Conservation (phyloP, 2,329 filamentous ascomycete genomes). For the Paecilomyces sp. region DNA sequence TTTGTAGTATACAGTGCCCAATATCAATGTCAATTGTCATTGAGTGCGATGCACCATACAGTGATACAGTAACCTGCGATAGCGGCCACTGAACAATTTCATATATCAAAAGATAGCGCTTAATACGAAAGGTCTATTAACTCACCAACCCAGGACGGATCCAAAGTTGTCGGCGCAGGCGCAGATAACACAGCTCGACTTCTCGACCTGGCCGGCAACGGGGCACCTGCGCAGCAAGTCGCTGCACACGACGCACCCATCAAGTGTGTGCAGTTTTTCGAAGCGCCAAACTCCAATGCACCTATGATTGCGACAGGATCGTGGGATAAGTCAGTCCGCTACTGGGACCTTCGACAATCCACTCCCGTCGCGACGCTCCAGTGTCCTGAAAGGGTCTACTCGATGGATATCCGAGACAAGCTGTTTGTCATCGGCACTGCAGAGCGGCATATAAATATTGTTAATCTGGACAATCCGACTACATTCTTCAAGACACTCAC, state of each 20-base stretch:
- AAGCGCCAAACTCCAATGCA: slow-evolving; percentile 58
- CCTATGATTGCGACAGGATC: slow-evolving; percentile 72
- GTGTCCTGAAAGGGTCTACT: slow-evolving; percentile 49
- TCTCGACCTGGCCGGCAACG: slow-evolving; percentile 55
- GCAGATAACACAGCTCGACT: slow-evolving; percentile 75
- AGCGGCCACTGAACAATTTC: too few relatives aligned
- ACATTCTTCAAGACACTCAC: slow-evolving; percentile 82
- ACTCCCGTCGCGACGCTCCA: slow-evolving; percentile 17
- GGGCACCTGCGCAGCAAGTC: slow-evolving; percentile 53
- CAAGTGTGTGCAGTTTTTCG: slow-evolving; percentile 59
- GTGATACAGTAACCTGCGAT: too few relatives aligned
- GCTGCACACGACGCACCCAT: slow-evolving; percentile 68
- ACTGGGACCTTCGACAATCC: slow-evolving; percentile 34
- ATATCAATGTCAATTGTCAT: too few relatives aligned
- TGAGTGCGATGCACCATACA: too few relatives aligned
- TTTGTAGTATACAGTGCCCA: too few relatives aligned
- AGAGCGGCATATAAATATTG: slow-evolving; percentile 77
- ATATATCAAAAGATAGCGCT: neutral
- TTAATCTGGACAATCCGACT: slow-evolving; percentile 69
- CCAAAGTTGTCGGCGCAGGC: slow-evolving; percentile 67
- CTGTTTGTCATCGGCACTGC: slow-evolving; percentile 76
- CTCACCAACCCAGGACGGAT: slow-evolving; percentile 57
- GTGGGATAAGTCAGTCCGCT: slow-evolving; percentile 36
- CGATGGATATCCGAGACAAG: slow-evolving; percentile 71
- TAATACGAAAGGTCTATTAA: slow-evolving; percentile 1